These are phyloP conservation scores for Termitomyces sp. DNA, from an alignment of 768 basidiomycete species.

Conservation along the genomic window DNA sequence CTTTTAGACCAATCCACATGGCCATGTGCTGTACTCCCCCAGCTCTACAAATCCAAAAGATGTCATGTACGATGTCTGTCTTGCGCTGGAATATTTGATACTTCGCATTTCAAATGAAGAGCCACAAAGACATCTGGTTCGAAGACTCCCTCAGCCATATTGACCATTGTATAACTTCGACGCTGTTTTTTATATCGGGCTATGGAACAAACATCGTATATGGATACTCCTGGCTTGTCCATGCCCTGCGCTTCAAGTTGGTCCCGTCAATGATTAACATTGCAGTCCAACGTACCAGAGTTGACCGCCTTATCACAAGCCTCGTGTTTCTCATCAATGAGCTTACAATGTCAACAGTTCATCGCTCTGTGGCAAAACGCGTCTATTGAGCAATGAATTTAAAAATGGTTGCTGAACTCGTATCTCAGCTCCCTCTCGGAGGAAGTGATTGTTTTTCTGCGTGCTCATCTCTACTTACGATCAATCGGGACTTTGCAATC, in stretches of 20 bases:
- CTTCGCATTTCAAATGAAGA: background rate
- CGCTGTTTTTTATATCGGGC: background rate
- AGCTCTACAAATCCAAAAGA: too few species aligned
- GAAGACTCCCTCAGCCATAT: background rate
- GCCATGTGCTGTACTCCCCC: too few species aligned
- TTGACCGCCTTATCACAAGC: background rate
- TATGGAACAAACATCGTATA: background rate
- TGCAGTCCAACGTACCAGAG: background rate
- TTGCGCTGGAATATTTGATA: background rate
- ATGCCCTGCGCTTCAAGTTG: background rate
- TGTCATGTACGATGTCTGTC: too few species aligned
- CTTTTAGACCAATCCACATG: too few species aligned
- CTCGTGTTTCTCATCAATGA: background rate
- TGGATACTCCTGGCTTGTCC: background rate
- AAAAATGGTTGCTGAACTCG: background rate
- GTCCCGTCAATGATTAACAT: background rate
- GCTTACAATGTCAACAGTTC: background rate
- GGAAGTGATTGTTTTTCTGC: background rate
- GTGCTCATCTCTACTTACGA: too few species aligned
- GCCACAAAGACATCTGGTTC: background rate
- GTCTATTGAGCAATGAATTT: background rate
- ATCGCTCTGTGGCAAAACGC: background rate
- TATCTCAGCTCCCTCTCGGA: background rate
- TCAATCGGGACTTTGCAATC: background rate
- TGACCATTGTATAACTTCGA: background rate